phyloP scores from a whole-genome alignment of 306 rosid species.

The Elaeagnus macrophylla region DNA sequence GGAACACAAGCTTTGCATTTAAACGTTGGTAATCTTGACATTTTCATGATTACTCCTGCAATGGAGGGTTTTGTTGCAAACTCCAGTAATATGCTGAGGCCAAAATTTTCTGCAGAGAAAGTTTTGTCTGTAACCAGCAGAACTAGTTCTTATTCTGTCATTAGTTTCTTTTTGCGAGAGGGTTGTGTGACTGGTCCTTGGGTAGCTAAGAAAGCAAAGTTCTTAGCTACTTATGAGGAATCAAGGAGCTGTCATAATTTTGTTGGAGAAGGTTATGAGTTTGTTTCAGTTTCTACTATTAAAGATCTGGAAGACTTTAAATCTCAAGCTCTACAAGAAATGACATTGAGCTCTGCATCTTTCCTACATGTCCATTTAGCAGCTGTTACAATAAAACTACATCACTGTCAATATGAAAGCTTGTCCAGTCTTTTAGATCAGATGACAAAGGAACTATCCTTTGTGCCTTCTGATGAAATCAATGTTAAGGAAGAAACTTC shows the following conservation, averaged over 20 bases:
- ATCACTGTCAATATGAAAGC: slow-evolving; percentile 43
- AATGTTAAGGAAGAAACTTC: slow-evolving; percentile 28
- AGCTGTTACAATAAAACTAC: slow-evolving; percentile 34
- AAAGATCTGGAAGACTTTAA: slow-evolving; percentile 61
- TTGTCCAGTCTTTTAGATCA: slow-evolving; percentile 43
- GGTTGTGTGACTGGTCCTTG: slow-evolving; percentile 85
- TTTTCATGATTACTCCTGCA: slow-evolving; percentile 43
- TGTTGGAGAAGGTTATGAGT: slow-evolving; percentile 56
- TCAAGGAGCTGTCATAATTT: slow-evolving; percentile 45
- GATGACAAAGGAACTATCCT: slow-evolving; percentile 41
- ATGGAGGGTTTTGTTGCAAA: slow-evolving; percentile 20
- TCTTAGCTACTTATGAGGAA: slow-evolving; percentile 53
- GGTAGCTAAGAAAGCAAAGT: slow-evolving; percentile 77
- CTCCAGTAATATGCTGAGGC: slow-evolving; percentile 29
- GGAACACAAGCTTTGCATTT: slow-evolving; percentile 48
- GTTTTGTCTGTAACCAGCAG: slow-evolving; percentile 46
- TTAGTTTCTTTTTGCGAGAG: slow-evolving; percentile 67
- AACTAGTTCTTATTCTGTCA: slow-evolving; percentile 37
- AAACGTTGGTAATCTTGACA: slow-evolving; percentile 44
- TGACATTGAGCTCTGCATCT: slow-evolving; percentile 68
- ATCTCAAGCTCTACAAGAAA: slow-evolving; percentile 68
- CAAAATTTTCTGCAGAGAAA: slow-evolving; percentile 39
- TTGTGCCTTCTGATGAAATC: slow-evolving; percentile 30
- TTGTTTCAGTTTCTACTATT: slow-evolving; percentile 61
- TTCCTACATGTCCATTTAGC: slow-evolving; percentile 43